phyloP scores from a whole-genome alignment of 805 yeast species.

The Candida ortonii region DNA sequence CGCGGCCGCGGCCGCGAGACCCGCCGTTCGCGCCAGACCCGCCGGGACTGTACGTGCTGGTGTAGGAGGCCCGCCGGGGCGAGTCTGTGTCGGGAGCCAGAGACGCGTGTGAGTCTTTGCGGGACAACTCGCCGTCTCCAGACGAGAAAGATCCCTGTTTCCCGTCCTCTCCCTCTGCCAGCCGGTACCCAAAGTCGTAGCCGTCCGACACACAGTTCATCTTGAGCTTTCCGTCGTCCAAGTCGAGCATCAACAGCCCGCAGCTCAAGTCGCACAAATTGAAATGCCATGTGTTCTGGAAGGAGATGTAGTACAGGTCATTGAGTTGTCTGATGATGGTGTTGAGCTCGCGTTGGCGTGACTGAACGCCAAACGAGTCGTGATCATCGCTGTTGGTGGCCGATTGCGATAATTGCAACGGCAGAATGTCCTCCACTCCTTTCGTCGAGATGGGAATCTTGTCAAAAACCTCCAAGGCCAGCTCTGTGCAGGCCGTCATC shows the following conservation, averaged over 20 bases:
- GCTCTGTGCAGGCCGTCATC: slow-evolving; percentile 45
- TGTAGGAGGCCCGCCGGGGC: background rate
- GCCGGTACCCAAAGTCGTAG: slow-evolving; percentile 56
- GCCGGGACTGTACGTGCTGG: background rate
- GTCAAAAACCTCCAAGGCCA: slow-evolving; percentile 62
- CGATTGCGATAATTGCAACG: slow-evolving; percentile 27
- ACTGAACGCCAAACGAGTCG: slow-evolving; percentile 40
- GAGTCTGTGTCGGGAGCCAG: background rate
- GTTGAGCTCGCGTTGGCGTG: slow-evolving; percentile 39
- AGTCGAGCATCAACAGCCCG: slow-evolving; percentile 47
- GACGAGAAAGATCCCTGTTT: slow-evolving; percentile 1
- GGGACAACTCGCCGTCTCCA: background rate
- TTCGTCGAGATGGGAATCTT: slow-evolving; percentile 51
- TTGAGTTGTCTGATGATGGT: slow-evolving; percentile 48
- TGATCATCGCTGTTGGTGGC: slow-evolving; percentile 36
- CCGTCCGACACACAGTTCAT: slow-evolving; percentile 58
- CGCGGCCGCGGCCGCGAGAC: slow-evolving; percentile 4
- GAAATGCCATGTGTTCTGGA: slow-evolving; percentile 75
- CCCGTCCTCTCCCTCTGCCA: slow-evolving; percentile 9
- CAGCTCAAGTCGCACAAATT: slow-evolving; percentile 60
- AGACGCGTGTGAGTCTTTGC: too few relatives aligned
- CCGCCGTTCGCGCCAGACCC: slow-evolving; percentile 1
- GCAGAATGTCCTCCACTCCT: slow-evolving; percentile 33
- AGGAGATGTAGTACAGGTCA: slow-evolving; percentile 61
- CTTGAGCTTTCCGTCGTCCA: slow-evolving; percentile 45